Conservation (phyloP, 139 green algal species). For the Picocystis salinarum region DNA sequence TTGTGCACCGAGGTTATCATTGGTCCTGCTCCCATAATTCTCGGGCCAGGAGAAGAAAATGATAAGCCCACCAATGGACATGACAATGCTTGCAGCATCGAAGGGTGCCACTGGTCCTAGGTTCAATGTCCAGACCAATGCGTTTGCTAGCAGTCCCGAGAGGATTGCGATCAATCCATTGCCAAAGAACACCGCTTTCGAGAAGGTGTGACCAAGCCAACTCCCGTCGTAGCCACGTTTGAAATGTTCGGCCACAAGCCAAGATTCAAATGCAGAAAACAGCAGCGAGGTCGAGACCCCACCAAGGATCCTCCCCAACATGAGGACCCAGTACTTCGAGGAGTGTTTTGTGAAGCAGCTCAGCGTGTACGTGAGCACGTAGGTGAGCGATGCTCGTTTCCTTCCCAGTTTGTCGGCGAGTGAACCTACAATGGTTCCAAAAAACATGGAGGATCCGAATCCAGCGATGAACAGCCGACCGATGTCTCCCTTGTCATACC, state of each 20-base stretch:
- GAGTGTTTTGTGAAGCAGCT: constrained; percentile 93
- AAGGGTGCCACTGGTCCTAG: constrained; percentile 87
- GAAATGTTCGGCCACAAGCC: constrained; percentile 82
- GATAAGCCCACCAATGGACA: constrained; percentile 53
- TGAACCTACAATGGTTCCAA: constrained; percentile 83
- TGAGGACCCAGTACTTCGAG: constrained; percentile 62
- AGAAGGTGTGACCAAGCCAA: constrained; percentile 71
- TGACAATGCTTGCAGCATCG: constrained; percentile 60
- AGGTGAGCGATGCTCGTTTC: constrained; percentile 68
- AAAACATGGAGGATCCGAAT: constrained; percentile 89
- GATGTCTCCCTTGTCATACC: constrained; percentile 57
- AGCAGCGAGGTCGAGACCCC: constrained; percentile 90
- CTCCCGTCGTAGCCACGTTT: constrained; percentile 51
- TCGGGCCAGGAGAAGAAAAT: constrained; percentile 72
- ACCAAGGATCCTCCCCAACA: constrained; percentile 80
- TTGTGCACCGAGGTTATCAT: constrained; percentile 17
- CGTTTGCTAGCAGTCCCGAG: constrained; percentile 66
- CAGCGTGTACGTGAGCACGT: constrained; percentile 64
- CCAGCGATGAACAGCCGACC: constrained; percentile 92
- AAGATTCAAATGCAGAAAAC: constrained; percentile 92
- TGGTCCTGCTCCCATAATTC: constrained; percentile 66
- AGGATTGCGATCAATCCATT: constrained; percentile 91
- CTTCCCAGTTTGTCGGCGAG: constrained; percentile 78
- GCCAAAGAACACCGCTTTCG: constrained; percentile 82
- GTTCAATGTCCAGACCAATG: constrained; percentile 48